Evolutionary conservation across 2,329 filamentous ascomycete species (phyloP).

Genomic region (Lecanicillium sp.): DNA sequence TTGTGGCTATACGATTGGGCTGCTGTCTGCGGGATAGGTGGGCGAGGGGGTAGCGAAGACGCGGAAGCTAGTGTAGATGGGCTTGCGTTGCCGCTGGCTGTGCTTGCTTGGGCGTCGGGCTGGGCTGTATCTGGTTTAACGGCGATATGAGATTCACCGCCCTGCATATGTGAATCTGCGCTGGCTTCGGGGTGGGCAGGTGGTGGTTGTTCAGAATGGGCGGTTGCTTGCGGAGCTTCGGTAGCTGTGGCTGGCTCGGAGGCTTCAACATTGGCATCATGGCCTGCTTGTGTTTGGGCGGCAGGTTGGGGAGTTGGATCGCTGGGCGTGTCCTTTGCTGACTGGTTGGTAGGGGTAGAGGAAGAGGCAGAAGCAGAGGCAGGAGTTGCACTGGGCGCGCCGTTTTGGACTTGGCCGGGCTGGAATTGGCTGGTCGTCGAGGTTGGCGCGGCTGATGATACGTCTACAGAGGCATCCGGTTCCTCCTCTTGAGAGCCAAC

Average conservation of each 20-base stretch:
- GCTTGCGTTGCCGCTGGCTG: slow-evolving; percentile 24
- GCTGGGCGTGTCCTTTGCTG: slow-evolving; percentile 22
- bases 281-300: slow-evolving; percentile 7
- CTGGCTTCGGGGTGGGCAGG: background rate
- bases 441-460: slow-evolving; percentile 39
- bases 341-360: slow-evolving; percentile 23
- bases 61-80: slow-evolving; percentile 30
- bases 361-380: slow-evolving; percentile 24
- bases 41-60: slow-evolving; percentile 42
- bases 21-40: slow-evolving; percentile 34
- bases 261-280: slow-evolving; percentile 2
- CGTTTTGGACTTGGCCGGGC: slow-evolving; percentile 27
- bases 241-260: background rate
- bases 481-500: slow-evolving; percentile 30
- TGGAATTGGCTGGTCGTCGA: slow-evolving; percentile 36
- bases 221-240: background rate
- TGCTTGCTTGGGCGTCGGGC: slow-evolving; percentile 21
- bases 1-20: slow-evolving; percentile 32
- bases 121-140: slow-evolving; percentile 16
- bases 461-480: slow-evolving; percentile 26
- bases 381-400: slow-evolving; percentile 22
- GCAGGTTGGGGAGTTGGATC: slow-evolving; percentile 8
- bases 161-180: slow-evolving; percentile 16
- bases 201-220: background rate
- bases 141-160: slow-evolving; percentile 23